Evolutionary conservation across 23 red algal species (phyloP).

Genomic region (Pyropia haitanensis): DNA sequence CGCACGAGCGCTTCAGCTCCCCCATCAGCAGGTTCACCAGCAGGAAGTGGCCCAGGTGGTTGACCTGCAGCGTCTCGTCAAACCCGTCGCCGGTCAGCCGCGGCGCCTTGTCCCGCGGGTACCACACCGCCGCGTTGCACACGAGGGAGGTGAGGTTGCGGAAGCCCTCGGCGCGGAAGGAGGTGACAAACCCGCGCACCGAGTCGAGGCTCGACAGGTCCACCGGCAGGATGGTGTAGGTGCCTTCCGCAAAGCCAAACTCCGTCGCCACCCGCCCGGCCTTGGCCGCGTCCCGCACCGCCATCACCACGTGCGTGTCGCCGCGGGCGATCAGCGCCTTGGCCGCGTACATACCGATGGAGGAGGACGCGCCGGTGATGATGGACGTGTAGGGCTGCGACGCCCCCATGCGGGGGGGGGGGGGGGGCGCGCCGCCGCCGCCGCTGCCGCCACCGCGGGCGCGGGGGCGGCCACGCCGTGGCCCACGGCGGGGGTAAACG

Average conservation of each 20-base stretch:
- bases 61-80: slow-evolving; percentile 79
- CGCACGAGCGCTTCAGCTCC: slow-evolving; percentile 21
- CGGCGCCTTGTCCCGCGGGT: slow-evolving; percentile 75
- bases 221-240: slow-evolving; percentile 47
- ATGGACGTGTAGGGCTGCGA: slow-evolving; percentile 48
- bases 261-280: slow-evolving; percentile 10
- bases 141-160: slow-evolving; percentile 42
- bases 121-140: slow-evolving; percentile 88
- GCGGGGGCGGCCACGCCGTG: too few relatives aligned
- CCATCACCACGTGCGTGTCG: slow-evolving; percentile 77
- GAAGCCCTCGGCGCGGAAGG: slow-evolving; percentile 16
- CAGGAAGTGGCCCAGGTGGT: slow-evolving; percentile 89
- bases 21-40: slow-evolving; percentile 60
- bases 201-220: slow-evolving; percentile 51
- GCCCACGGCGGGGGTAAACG: too few relatives aligned
- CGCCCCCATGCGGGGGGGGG: slow-evolving; percentile 8
- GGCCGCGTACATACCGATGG: slow-evolving; percentile 63
- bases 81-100: slow-evolving; percentile 77
- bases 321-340: slow-evolving; percentile 44
- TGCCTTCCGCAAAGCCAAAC: slow-evolving; percentile 18
- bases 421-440: background rate
- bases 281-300: slow-evolving; percentile 53
- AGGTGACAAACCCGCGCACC: slow-evolving; percentile 33
- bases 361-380: slow-evolving; percentile 85
- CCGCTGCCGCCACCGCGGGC: too few relatives aligned